Conservation (phyloP, 208 protist genomes). For the Crithidia fasciculata region DNA sequence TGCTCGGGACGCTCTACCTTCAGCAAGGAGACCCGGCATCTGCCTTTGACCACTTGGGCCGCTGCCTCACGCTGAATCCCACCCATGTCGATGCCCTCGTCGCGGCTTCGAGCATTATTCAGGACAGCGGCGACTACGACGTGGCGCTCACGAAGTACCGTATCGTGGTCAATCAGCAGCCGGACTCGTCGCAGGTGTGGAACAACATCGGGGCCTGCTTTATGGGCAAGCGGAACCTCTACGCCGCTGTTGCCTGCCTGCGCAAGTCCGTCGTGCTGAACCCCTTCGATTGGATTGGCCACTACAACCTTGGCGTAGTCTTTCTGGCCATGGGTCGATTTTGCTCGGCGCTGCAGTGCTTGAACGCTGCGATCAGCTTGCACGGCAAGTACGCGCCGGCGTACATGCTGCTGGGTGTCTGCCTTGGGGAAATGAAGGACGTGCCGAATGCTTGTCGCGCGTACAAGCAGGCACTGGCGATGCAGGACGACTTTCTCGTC, state of each 20-base stretch:
- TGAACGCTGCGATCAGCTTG: conserved; percentile 92
- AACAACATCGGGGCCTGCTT: conserved; percentile 99
- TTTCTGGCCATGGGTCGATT: conserved; percentile 91
- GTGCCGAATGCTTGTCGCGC: conserved; percentile 93
- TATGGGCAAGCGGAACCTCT: conserved; percentile 92
- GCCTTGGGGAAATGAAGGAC: conserved; percentile 94
- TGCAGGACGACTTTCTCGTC: conserved; percentile 87
- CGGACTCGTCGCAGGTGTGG: conserved; percentile 95
- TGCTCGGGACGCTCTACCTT: conserved; percentile 93
- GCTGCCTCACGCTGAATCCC: conserved; percentile 91
- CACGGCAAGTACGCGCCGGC: conserved; percentile 73
- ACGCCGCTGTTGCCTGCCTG: conserved; percentile 95
- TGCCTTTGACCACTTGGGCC: conserved; percentile 93
- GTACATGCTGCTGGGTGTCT: conserved; percentile 96
- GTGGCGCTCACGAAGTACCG: conserved; percentile 96
- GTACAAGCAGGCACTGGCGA: conserved; percentile 90
- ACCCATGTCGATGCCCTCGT: conserved; percentile 92
- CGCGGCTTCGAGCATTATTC: conserved; percentile 94
- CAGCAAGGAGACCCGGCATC: conserved; percentile 69
- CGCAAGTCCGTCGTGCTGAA: conserved; percentile 92
- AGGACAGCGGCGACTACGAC: conserved; percentile 95
- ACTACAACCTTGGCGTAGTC: conserved; percentile 96
- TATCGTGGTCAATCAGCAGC: conserved; percentile 83
- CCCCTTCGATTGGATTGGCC: conserved; percentile 97
- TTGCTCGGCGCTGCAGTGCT: conserved; percentile 95